Evolutionary conservation across 371 early-diverging fungal species (phyloP).

Genomic region (Mortierella sp.): DNA sequence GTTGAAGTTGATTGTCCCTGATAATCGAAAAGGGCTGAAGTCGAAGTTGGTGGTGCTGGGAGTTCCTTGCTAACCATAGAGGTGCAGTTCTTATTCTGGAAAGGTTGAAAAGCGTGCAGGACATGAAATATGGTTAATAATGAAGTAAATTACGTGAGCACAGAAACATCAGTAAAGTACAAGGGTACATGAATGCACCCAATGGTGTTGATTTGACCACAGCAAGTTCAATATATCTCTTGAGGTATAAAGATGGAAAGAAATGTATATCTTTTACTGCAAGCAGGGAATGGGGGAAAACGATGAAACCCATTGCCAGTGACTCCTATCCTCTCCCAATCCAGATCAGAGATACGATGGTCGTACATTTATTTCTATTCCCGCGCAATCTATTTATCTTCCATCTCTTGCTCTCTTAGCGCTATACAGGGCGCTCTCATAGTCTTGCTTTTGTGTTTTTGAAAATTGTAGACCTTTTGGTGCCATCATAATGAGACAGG

Average conservation of each 20-base stretch:
- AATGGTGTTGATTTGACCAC: not conserved
- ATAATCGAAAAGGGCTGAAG: not conserved
- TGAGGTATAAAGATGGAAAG: not conserved
- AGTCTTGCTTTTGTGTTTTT: not conserved
- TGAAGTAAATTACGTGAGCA: not conserved
- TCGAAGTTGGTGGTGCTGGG: not conserved
- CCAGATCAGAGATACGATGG: not conserved
- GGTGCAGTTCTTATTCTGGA: conserved; percentile 1
- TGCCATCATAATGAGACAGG: not conserved
- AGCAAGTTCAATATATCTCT: not conserved
- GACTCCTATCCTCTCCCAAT: not conserved
- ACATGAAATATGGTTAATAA: not conserved
- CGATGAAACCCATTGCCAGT: not conserved
- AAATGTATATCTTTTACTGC: not conserved
- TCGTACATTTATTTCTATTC: not conserved
- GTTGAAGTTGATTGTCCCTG: not conserved
- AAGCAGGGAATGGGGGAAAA: not conserved
- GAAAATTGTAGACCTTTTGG: not conserved
- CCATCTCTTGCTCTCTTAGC: not conserved
- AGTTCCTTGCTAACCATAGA: not conserved
- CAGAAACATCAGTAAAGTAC: not conserved
- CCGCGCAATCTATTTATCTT: not conserved
- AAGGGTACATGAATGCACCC: not conserved
- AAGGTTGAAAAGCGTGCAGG: not conserved
- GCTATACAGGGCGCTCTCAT: not conserved